Evolutionary conservation across 1,284 basidiomycete genomes (phyloP), one percentile per base, ranked within the genome.

Genomic region (Ceratobasidium sp.): DNA sequence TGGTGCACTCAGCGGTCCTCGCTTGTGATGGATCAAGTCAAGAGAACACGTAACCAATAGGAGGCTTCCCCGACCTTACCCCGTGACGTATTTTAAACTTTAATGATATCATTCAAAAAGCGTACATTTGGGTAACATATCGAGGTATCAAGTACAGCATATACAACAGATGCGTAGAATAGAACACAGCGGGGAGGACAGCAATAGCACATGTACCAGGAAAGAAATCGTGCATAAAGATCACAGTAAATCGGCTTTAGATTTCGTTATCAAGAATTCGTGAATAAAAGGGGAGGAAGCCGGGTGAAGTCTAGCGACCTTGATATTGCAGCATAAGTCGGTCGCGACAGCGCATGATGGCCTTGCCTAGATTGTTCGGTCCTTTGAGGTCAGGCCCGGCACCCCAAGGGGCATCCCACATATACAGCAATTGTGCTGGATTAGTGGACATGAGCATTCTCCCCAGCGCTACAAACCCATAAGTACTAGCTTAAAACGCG

Each of bases 301-400:
- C 9, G 34, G 22, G 22, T 7, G 27, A 56, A 46, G 1, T 41
- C 56, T 14, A 58, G 9, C 68, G 68, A 19, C 51, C 65, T 39
- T 59, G 68, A 14, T 71, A 39, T 34, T 73, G 65, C 34, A 76
- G n/a, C 53, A 56, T 29, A n/a, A 77, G 66, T 22, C 76, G 65
- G 13, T 75, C 66, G 41, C 90, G 83, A 24, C 91, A 85, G 3
- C 83, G 83, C 79, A 85, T 82, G 61, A 91, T 82, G 8, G 87
- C 83, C 58, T 82, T 83, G 0, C 90, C 90, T 13, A 91, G 85
- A 74, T 88, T 81, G 79, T 92, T 92, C 39, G 79, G 74, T 11
- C 89, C 89, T n/a, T 81, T 79, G 1, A 84, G 85, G 14, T 79
- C 74, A 2, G 80, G 76, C 0, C 88, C 89, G 27, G 85, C 84